Evolutionary conservation across 495 filamentous ascomycete species (phyloP).

Genomic region (Penicillium desertorum): DNA sequence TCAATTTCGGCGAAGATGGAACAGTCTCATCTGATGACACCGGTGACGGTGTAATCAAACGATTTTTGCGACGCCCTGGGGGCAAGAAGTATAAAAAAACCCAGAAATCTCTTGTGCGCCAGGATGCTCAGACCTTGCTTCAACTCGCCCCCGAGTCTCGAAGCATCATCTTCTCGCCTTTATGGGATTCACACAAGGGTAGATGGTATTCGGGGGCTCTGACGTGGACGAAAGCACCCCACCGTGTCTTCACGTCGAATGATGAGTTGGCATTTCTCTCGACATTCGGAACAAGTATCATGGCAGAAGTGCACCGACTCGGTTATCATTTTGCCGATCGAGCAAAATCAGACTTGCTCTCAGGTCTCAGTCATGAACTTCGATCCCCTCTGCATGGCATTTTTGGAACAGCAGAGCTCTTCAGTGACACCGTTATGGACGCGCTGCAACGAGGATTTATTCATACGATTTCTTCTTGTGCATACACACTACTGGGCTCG

Average conservation of each 20-base stretch:
- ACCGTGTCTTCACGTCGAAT: slow-evolving; percentile 36
- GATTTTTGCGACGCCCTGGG: slow-evolving; percentile 6
- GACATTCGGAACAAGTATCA: slow-evolving; percentile 57
- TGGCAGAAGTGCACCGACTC: slow-evolving; percentile 57
- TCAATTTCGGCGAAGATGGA: slow-evolving; percentile 22
- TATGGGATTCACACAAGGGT: slow-evolving; percentile 26
- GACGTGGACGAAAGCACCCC: slow-evolving; percentile 46
- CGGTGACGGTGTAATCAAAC: slow-evolving; percentile 13
- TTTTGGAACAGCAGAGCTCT: slow-evolving; percentile 56
- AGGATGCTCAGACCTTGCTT: slow-evolving; percentile 18
- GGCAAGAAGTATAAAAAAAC: slow-evolving; percentile 20
- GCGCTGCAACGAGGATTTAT: slow-evolving; percentile 53
- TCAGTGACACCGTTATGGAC: slow-evolving; percentile 53
- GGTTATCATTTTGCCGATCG: slow-evolving; percentile 42
- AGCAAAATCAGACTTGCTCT: slow-evolving; percentile 62
- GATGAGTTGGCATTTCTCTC: slow-evolving; percentile 50
- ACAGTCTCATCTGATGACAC: slow-evolving; percentile 17
- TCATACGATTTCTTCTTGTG: slow-evolving; percentile 61
- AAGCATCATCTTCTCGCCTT: slow-evolving; percentile 22
- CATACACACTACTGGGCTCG: slow-evolving; percentile 62
- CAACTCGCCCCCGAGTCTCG: slow-evolving; percentile 19
- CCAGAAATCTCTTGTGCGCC: slow-evolving; percentile 6
- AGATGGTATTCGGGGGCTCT: slow-evolving; percentile 38
- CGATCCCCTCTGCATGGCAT: slow-evolving; percentile 64
- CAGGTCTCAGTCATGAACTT: slow-evolving; percentile 66